A percentile compares a stretch with the other conserved stretches of the same genome.
phyloP scores from a whole-genome alignment of 768 basidiomycete species.

The Inosperma sp. region DNA sequence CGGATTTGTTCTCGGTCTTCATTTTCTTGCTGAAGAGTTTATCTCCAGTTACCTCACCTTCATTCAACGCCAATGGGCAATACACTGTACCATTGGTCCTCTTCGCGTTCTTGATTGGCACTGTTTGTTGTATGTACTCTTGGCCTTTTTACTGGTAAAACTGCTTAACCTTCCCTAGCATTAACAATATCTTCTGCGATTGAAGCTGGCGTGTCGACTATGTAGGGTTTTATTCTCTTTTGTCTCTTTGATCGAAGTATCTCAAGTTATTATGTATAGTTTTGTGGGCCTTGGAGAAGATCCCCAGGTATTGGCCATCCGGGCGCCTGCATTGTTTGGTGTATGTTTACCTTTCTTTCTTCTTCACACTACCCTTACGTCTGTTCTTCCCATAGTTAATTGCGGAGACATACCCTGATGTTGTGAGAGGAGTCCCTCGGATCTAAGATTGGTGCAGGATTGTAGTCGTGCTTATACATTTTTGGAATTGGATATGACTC shows the following conservation, averaged over 20 bases:
- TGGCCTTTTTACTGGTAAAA: neutral
- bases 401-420: constrained; percentile 61
- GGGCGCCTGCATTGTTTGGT: constrained; percentile 67
- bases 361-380: neutral
- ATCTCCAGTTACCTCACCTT: constrained; percentile 58
- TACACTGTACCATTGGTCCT: constrained; percentile 75
- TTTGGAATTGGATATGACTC: no score
- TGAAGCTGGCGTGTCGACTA: constrained; percentile 85
- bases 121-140: constrained; percentile 56
- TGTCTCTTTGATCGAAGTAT: neutral
- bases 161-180: constrained; percentile 33
- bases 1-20: no score
- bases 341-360: constrained; percentile 33
- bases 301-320: constrained; percentile 66
- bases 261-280: constrained; percentile 30
- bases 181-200: constrained; percentile 68
- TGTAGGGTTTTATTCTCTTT: constrained; percentile 39
- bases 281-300: constrained; percentile 86
- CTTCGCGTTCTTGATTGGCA: constrained; percentile 78
- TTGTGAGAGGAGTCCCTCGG: constrained; percentile 56
- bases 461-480: neutral
- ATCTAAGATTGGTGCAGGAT: constrained; percentile 11
- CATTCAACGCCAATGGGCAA: constrained; percentile 69
- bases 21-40: neutral
- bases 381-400: constrained; percentile 45